Evolutionary conservation across 495 filamentous ascomycete genomes (phyloP), one percentile per base, ranked within the genome.

Genomic region (Penicillium coprophilum): DNA sequence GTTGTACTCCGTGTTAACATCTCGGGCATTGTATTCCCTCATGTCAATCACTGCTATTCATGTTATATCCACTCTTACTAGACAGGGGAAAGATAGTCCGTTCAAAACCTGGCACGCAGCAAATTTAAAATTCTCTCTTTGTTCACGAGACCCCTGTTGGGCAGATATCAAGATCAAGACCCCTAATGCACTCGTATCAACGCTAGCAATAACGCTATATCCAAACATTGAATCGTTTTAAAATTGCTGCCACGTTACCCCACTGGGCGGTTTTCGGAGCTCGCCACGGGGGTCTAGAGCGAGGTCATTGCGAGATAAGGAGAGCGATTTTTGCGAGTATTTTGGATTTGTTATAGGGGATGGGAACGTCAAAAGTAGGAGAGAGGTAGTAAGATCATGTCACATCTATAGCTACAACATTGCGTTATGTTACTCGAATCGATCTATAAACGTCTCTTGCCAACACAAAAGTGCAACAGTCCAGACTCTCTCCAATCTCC

Each of bases 401-500:
- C 34, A n/a, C 34, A n/a, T 38, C 7, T n/a, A 6, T 38, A n/a
- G n/a, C 34, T 36, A 36, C 15, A 5, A n/a, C 5, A 38, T 38
- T 17, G 34, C 34, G 31, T 3, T 8, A 38, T 17, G 34, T 38
- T 38, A 38, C 15, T 2, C 12, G 6, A 15, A 34, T 36, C 6
- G 13, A 9, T 28, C 43, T 46, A 46, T 46, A 28, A 46, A 46
- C 24, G 28, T 46, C 13, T 13, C 13, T 19, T 12, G 2, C n/a
- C n/a, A n/a, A n/a, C n/a, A 46, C 13, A 28, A 28, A 44, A 10
- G 19, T 46, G 40, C 41, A 47, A 58, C 32, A 45, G 58, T 66
- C 66, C 58, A 66, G 56, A 59, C 66, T 58, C 30, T 45, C 32
- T 40, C 49, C 43, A 36, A 50, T 44, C 51, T 53, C 62, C 64